These are phyloP conservation scores for Oryza glumipatula DNA, from an alignment of 176 grass and related monocot genomes.

Conservation along the genomic window DNA sequence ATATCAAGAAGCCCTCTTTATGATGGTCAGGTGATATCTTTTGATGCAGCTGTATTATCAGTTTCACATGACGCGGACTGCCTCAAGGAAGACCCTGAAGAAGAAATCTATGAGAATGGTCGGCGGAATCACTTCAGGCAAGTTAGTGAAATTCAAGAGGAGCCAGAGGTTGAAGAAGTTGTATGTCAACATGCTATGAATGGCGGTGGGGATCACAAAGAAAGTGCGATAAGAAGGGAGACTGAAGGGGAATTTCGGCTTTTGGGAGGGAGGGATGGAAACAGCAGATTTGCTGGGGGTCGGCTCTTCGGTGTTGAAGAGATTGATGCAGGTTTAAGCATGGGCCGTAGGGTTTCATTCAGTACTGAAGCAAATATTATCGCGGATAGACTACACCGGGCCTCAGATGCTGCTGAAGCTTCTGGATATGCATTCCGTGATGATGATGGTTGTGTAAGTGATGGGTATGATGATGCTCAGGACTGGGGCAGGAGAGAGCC, in stretches of 20 bases:
- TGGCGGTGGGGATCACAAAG: slow-evolving; percentile 56
- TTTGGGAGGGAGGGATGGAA: slow-evolving; percentile 81
- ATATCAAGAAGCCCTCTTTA: slow-evolving; percentile 81
- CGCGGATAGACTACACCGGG: slow-evolving; percentile 53
- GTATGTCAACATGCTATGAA: slow-evolving; percentile 52
- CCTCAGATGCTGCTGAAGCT: slow-evolving; percentile 75
- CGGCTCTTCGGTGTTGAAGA: slow-evolving; percentile 75
- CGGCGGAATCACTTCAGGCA: slow-evolving; percentile 61
- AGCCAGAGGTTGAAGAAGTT: slow-evolving; percentile 69
- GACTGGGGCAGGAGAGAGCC: slow-evolving; percentile 89
- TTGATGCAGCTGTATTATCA: slow-evolving; percentile 96
- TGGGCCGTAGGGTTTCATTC: slow-evolving; percentile 91
- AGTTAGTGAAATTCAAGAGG: slow-evolving; percentile 89
- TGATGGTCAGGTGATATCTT: slow-evolving; percentile 87
- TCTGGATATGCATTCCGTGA: slow-evolving; percentile 56
- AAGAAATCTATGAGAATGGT: slow-evolving; percentile 58
- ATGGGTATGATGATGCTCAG: slow-evolving; percentile 76
- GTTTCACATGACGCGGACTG: slow-evolving; percentile 76
- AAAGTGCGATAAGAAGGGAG: slow-evolving; percentile 96
- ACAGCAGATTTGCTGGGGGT: slow-evolving; percentile 67
- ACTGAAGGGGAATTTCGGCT: slow-evolving; percentile 96
- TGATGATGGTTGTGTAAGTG: slow-evolving; percentile 58
- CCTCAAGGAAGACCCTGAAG: slow-evolving; percentile 67
- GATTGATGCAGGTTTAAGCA: slow-evolving; percentile 59
- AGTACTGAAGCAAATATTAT: slow-evolving; percentile 70